These are phyloP conservation scores for Monosporascus sp. DNA, from an alignment of 2,329 filamentous ascomycete species.

Conservation along the genomic window DNA sequence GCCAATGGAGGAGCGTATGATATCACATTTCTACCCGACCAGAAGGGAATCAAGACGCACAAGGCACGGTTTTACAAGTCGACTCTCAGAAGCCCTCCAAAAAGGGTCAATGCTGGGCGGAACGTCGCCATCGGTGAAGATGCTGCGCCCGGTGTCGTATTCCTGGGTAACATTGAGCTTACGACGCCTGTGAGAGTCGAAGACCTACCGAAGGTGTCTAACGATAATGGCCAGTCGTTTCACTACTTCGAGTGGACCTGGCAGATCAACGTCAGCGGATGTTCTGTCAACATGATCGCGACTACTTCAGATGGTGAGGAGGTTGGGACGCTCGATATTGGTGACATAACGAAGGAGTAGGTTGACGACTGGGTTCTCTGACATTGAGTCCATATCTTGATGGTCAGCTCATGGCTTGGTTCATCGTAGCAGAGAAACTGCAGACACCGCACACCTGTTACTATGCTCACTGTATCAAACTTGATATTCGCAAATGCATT, in stretches of 20 bases:
- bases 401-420: too few relatives aligned
- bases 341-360: background rate
- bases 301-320: background rate
- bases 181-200: background rate
- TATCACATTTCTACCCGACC: background rate
- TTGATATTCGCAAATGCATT: too few relatives aligned
- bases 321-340: background rate
- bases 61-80: background rate
- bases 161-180: background rate
- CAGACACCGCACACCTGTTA: too few relatives aligned
- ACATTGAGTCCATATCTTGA: too few relatives aligned
- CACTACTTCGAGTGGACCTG: background rate
- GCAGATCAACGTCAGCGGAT: background rate
- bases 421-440: too few relatives aligned
- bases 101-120: background rate
- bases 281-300: background rate
- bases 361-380: too few relatives aligned
- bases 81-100: background rate
- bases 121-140: background rate
- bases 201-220: background rate
- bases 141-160: background rate
- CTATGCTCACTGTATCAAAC: too few relatives aligned
- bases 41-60: background rate
- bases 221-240: background rate
- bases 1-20: background rate